Percentiles rank a stretch among this genome's conserved stretches.
These are phyloP conservation scores for Scutellaria baicalensis DNA, from an alignment of 257 asterid genomes.

Conservation along the genomic window DNA sequence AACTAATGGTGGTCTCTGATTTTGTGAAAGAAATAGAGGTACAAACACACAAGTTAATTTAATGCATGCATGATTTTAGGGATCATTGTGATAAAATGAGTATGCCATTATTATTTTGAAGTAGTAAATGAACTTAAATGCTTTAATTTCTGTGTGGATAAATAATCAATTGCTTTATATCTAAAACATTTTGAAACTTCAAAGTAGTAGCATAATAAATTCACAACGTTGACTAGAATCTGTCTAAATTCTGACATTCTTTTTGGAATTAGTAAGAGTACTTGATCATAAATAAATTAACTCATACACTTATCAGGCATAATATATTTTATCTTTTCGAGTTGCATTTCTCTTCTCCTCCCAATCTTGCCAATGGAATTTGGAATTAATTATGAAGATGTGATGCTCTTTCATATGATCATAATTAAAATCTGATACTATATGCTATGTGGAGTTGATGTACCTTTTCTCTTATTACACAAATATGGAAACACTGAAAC, in stretches of 20 bases:
- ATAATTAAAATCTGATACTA: background rate
- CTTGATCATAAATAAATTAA: no score
- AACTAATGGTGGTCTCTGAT: slow-evolving; percentile 45
- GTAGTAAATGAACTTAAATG: background rate
- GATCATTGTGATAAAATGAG: background rate
- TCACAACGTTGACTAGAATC: background rate
- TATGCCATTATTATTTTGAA: background rate
- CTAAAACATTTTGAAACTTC: background rate
- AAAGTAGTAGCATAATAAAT: background rate
- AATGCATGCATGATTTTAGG: slow-evolving; percentile 4
- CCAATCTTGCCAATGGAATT: no score
- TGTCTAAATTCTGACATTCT: background rate
- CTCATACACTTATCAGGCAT: no score
- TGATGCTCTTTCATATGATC: background rate
- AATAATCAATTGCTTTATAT: background rate
- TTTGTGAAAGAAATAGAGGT: slow-evolving; percentile 75
- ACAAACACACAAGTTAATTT: slow-evolving; percentile 8
- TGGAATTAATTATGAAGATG: background rate
- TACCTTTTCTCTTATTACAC: background rate
- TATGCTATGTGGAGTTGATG: background rate
- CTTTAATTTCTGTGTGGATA: background rate
- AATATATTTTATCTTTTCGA: no score
- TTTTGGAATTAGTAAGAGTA: no score
- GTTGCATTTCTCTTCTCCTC: no score
- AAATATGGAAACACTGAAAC: slow-evolving; percentile 21